Evolutionary conservation across 371 early-diverging fungal species (phyloP), one percentile per base, ranked within the genome.

Genomic region (Mucor circinelloides): DNA sequence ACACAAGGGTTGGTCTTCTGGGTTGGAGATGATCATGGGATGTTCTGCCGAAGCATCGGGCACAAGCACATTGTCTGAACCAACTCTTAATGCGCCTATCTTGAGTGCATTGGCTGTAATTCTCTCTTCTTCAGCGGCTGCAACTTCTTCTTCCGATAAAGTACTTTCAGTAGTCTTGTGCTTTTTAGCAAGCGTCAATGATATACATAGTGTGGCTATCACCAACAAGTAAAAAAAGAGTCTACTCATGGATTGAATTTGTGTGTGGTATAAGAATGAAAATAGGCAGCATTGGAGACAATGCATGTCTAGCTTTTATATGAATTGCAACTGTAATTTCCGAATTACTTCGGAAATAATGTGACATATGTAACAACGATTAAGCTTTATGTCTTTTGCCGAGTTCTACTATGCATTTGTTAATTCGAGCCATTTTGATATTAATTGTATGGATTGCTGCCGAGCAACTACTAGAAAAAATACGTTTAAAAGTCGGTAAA

Each of bases 11-110:
- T 79, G 79, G 12, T 72, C 74, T 44, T 79, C 75, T 6, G 66
- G 60, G 25, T 71, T 71, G 5, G 75, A 71, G 3, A 79, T 34
- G 8, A 82, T 70, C 40, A 82, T 27, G 9, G 82, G 82, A 25
- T 75, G 74, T 12, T 82, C 82, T 21, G 82, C 57, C 12, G 79
- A 73, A 30, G 79, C 74, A 64, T 82, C 82, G 0, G 82, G 82
- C 1, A 82, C 65, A 63, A 82, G 69, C 0, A 64, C 59, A 9
- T 62, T 63, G 13, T 30, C 28, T 21, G 58, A 13, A 25, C 77
- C 78, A 17, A 82, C 71, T 31, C 64, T 68, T 56, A 82, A 63
- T 19, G 71, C 77, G n/a, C 82, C 64, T n/a, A 17, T 36, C 28
- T 28, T 23, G 55, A 30, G 21, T 6, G 60, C 55, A 15, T 60